Evolutionary conservation across 1,284 basidiomycete genomes (phyloP).

Genomic region (Macrocystidia cucumis): DNA sequence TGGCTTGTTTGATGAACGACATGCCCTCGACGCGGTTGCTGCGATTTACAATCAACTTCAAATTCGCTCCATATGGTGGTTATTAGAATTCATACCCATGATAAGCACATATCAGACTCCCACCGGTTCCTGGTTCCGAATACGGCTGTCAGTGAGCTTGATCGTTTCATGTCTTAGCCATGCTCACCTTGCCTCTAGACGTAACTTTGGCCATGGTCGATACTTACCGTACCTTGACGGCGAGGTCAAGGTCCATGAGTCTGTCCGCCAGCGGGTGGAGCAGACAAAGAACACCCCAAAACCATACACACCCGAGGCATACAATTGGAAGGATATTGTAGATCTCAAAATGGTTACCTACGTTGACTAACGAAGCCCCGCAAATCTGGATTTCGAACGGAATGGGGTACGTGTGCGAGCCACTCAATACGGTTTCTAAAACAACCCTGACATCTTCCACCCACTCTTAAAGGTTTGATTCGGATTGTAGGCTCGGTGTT

Average conservation of each 20-base stretch:
- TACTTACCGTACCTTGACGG: conserved; percentile 1
- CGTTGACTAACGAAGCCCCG: not conserved
- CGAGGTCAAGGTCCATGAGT: conserved; percentile 1
- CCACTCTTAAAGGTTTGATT: too few species aligned
- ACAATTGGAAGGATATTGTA: not conserved
- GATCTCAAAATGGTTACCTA: not conserved
- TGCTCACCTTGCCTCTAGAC: not conserved
- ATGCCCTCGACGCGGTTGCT: conserved; percentile 7
- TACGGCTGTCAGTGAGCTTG: not conserved
- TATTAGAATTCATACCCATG: conserved; percentile 12
- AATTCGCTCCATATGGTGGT: conserved; percentile 11
- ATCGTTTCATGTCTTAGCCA: not conserved
- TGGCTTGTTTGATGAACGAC: too few species aligned
- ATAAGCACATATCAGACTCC: not conserved
- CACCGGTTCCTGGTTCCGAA: conserved; percentile 2
- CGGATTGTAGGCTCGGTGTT: too few species aligned
- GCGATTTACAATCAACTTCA: conserved; percentile 12
- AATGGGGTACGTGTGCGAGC: too few species aligned
- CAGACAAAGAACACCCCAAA: not conserved
- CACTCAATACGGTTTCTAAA: too few species aligned
- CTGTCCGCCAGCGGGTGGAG: conserved; percentile 1
- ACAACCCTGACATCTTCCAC: too few species aligned
- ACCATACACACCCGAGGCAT: not conserved
- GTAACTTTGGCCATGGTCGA: conserved; percentile 3
- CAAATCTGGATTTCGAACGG: too few species aligned